Conservation (phyloP, 768 basidiomycete species). For the Melanogaster broomeanus region DNA sequence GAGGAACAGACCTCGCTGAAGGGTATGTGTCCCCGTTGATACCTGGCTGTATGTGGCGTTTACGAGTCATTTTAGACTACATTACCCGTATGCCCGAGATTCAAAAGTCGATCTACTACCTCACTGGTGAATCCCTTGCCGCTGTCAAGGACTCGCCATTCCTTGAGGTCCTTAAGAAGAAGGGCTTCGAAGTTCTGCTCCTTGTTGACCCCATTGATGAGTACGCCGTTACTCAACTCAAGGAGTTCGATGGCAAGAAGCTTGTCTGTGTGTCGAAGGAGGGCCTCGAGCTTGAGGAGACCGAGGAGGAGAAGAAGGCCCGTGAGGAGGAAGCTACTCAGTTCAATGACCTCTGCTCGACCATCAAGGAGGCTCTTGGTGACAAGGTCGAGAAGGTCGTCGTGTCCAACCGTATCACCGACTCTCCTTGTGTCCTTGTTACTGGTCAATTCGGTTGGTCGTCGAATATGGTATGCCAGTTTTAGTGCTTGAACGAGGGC, state of each 20-base stretch:
- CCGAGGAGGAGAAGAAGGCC: slow-evolving; percentile 91
- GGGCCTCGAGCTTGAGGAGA: slow-evolving; percentile 98
- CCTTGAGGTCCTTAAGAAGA: slow-evolving; percentile 99
- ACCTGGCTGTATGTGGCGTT: not conserved
- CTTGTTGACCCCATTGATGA: slow-evolving; percentile 99
- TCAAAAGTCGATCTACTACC: slow-evolving; percentile 99
- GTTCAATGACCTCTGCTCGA: slow-evolving; percentile 86
- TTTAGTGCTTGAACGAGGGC: not conserved
- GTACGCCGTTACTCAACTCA: slow-evolving; percentile 97
- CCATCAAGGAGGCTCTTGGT: slow-evolving; percentile 97
- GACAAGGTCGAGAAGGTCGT: slow-evolving; percentile 99
- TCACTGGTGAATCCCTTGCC: slow-evolving; percentile 95
- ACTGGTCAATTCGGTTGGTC: slow-evolving; percentile 99
- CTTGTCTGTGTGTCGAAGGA: slow-evolving; percentile 98
- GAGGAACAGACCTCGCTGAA: slow-evolving; percentile 95
- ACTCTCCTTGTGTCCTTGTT: slow-evolving; percentile 95
- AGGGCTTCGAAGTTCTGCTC: slow-evolving; percentile 96
- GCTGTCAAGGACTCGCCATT: slow-evolving; percentile 93
- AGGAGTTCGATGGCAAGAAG: slow-evolving; percentile 99
- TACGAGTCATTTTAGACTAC: slow-evolving; percentile 64
- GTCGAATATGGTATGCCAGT: slow-evolving; percentile 83
- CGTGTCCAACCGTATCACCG: slow-evolving; percentile 95
- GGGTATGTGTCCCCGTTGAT: slow-evolving; percentile 48
- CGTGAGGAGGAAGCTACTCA: slow-evolving; percentile 85
- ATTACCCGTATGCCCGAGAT: slow-evolving; percentile 99